Base-by-base conservation (phyloP, 2,329 filamentous ascomycete species). In the Tolypocladium tropicale region DNA sequence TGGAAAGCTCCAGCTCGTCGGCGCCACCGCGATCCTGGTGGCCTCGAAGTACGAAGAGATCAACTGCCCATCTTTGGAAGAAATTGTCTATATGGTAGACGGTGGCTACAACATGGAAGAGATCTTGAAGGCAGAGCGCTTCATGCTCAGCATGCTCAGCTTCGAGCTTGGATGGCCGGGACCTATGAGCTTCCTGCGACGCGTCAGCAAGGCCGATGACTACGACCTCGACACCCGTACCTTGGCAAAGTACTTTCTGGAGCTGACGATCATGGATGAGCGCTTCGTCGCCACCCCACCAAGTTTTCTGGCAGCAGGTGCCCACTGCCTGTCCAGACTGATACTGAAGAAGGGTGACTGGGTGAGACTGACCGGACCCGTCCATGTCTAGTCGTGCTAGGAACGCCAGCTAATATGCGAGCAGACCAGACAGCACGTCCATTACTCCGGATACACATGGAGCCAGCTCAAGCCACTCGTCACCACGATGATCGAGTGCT, bases 11-110 rank as follows among this genome's bases (percentile, higher is more conserved):
- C 94, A 99, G 75, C 83, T 99, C 18, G 94, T 97, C 53, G 94
- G 94, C 51, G 93, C 94, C 25, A 97, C 94, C 4, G 94, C 94
- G 30, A 88, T 99, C 62, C 92, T 97, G 65, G 86, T 99, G 58
- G 94, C 94, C 14, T 89, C 94, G 64, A 99, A 99, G 74, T 99
- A 96, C 68, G 94, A 99, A 72, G 94, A 99, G 75, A 96, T 99
- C 76, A 95, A 96, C 73, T 96, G 92, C 71, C 94, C 92, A 28
- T 96, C 93, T 1, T 85, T 99, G 25, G 83, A 88, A 59, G 94
- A 99, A 76, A 95, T 99, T 66, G 89, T 96, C 58, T 97, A 93
- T 77, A 97, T 99, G 93, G 94, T 99, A 43, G 94, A 99, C 68
- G 83, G 85, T 48, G 91, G 90, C 55, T 99, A 96, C 74, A 88